Evolutionary conservation across 73 alveolate genomes (phyloP).

Genomic region (Paramecium biaurelia): DNA sequence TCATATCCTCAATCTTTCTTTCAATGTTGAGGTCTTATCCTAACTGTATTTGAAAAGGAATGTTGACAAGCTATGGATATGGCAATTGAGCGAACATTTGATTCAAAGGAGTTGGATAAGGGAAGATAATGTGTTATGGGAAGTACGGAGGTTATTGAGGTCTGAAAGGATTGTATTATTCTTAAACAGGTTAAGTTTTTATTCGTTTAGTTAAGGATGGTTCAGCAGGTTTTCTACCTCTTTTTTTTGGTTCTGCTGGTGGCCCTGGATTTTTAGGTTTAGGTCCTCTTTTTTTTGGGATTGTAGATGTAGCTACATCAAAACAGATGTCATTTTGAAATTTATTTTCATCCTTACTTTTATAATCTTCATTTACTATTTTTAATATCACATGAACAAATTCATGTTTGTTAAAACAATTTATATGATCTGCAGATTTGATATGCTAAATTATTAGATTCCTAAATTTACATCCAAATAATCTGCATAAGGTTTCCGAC

Average conservation of each 20-base stretch:
- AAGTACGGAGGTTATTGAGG: neutral
- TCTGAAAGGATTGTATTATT: neutral
- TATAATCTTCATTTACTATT: neutral
- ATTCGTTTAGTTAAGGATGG: neutral
- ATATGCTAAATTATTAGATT: constrained; percentile 24
- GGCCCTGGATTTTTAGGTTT: neutral
- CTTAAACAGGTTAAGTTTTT: neutral
- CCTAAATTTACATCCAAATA: constrained; percentile 37
- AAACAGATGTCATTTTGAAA: neutral
- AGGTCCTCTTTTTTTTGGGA: neutral
- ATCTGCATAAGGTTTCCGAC: constrained; percentile 42
- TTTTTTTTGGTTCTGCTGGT: neutral
- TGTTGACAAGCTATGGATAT: neutral
- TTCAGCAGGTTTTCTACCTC: constrained; percentile 10
- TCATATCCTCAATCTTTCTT: neutral
- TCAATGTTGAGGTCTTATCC: neutral
- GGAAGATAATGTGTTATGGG: neutral
- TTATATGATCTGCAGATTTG: constrained; percentile 33
- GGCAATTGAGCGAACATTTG: neutral
- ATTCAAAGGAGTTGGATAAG: neutral
- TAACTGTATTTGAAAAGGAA: neutral
- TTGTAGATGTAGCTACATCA: neutral
- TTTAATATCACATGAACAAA: neutral
- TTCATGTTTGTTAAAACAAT: constrained; percentile 4
- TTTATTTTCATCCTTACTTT: neutral